Evolutionary conservation across 2,329 filamentous ascomycete genomes (phyloP), one percentile per base, ranked within the genome.

Genomic region (Aspergillus fructus): DNA sequence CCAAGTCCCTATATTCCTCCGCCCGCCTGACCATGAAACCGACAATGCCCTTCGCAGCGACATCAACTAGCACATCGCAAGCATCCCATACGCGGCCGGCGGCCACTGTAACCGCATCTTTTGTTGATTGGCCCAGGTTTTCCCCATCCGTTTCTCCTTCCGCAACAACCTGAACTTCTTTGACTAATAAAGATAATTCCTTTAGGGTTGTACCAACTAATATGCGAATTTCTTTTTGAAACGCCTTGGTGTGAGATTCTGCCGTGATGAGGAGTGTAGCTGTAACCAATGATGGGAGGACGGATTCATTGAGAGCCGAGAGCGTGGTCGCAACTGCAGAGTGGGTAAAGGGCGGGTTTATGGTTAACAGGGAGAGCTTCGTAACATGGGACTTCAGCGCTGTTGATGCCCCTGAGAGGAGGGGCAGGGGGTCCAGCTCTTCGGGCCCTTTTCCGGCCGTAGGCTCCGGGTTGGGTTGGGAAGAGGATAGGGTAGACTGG

Each of bases 311-410:
- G n/a, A 96, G 81, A 57, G 92, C 86, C 34, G 84, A 81, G 4
- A 97, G 77, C 13, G 96, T 85, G 23, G 83, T 86, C 9, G 76
- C 77, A 34, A 96, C 81, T 5, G 91, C 93, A 1, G 87, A 86
- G 0, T 90, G 87, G 0, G 92, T 94, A 64, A 96, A 96, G 0
- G 93, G 93, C 17, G 90, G 84, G 68, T 90, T 96, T 68, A 96
- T 89, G 1, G 94, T 84, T 12, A 97, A 83, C 1, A 97, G 86
- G 0, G 90, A 93, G 24, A 97, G 81, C 62, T 96, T 96, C 5
- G 92, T 96, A 2, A 88, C 85, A 70, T 97, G 91, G 0, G 92
- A 90, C 70, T 85, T 87, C 58, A 96, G 85, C 5, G 96, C 81
- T 24, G 82, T 84, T 0, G 90, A 84, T 0, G 89, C 83, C 66